These are phyloP conservation scores for Sisymbrium irio DNA, from an alignment of 345 rosid species.

Conservation along the genomic window DNA sequence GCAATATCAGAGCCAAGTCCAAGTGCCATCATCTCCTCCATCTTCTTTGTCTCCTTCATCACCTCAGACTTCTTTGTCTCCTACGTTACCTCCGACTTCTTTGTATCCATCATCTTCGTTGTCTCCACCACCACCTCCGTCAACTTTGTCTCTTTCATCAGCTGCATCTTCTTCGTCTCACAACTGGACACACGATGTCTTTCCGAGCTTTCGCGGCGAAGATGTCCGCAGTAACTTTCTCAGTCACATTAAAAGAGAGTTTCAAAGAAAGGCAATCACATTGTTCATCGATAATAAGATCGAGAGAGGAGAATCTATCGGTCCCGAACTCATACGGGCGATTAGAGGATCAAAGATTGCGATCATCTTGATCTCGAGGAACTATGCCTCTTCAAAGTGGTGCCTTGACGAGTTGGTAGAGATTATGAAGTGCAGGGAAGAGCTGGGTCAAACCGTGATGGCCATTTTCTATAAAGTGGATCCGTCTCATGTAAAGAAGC, in stretches of 20 bases:
- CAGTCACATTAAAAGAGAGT: background rate
- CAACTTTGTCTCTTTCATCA: too few species aligned
- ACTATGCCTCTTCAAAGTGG: constrained; percentile 5
- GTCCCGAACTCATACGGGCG: constrained; percentile 3
- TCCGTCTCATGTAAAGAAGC: constrained; percentile 12
- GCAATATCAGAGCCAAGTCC: too few species aligned
- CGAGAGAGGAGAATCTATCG: constrained; percentile 17
- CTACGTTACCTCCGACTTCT: too few species aligned
- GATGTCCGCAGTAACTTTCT: background rate
- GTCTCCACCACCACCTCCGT: too few species aligned
- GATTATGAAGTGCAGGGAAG: constrained; percentile 3
- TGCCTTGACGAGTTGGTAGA: constrained; percentile 1
- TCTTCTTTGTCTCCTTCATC: too few species aligned
- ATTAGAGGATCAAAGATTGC: constrained; percentile 20
- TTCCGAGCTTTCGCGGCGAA: background rate
- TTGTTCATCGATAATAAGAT: background rate
- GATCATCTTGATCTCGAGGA: background rate
- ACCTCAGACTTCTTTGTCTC: too few species aligned
- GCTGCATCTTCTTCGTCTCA: background rate
- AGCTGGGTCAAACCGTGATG: background rate
- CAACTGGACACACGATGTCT: background rate
- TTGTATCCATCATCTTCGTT: too few species aligned
- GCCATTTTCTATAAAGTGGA: background rate
- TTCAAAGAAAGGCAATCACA: constrained; percentile 7
- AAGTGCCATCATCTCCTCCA: too few species aligned